Conservation (phyloP, 257 asterid genomes). For the Oldenlandia corymbosa region DNA sequence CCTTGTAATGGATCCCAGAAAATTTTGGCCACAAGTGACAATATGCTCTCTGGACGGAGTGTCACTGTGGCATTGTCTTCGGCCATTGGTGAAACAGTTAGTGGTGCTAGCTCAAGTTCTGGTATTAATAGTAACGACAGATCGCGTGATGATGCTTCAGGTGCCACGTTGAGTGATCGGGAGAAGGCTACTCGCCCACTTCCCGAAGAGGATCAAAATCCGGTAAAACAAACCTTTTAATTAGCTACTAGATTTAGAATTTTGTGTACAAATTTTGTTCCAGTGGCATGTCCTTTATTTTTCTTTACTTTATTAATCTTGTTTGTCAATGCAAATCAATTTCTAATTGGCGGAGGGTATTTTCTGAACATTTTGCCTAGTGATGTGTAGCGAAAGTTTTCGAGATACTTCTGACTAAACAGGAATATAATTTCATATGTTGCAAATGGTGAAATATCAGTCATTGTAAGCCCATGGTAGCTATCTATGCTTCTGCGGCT, state of each 20-base stretch:
- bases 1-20: constrained; percentile 21
- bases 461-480: background rate
- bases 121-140: constrained; percentile 23
- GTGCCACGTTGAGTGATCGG: constrained; percentile 21
- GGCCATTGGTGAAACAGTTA: constrained; percentile 19
- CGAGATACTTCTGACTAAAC: background rate
- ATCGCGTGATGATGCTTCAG: constrained; percentile 26
- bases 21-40: constrained; percentile 21
- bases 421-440: background rate
- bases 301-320: background rate
- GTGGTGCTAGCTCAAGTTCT: constrained; percentile 27
- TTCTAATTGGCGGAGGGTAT: background rate
- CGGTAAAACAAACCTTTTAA: constrained; percentile 30
- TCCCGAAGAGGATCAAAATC: constrained; percentile 38
- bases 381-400: background rate
- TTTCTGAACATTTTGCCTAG: background rate
- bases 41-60: constrained; percentile 26
- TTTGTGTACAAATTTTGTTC: background rate
- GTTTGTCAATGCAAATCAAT: background rate
- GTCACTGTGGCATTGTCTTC: constrained; percentile 27
- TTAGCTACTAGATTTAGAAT: background rate
- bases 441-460: background rate
- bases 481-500: background rate
- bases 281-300: background rate
- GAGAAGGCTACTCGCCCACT: constrained; percentile 31